These are phyloP conservation scores for Fonsecaea erecta DNA, from an alignment of 2,329 filamentous ascomycete genomes.

Conservation along the genomic window DNA sequence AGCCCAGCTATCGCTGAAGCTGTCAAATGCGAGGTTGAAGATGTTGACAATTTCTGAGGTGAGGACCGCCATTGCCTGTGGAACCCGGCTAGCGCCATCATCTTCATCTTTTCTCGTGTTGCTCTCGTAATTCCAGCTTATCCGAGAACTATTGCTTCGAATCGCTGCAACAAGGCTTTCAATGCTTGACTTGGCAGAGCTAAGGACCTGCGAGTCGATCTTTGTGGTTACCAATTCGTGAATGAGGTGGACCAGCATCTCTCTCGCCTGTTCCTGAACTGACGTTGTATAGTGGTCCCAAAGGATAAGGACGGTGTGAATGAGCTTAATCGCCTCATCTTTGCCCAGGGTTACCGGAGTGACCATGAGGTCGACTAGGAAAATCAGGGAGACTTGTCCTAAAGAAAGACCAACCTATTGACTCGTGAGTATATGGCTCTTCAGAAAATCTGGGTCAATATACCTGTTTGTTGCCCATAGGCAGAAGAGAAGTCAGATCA, in stretches of 20 bases:
- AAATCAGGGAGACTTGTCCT: conserved; percentile 88
- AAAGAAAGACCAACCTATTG: conserved; percentile 77
- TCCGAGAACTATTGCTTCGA: conserved; percentile 78
- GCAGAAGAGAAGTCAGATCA: conserved; percentile 76
- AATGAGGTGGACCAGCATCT: conserved; percentile 97
- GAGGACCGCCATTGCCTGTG: conserved; percentile 82
- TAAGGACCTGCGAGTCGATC: conserved; percentile 71
- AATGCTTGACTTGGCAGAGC: conserved; percentile 72
- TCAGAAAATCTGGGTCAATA: conserved; percentile 23
- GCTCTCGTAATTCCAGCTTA: conserved; percentile 94
- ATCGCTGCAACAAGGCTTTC: conserved; percentile 88
- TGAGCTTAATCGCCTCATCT: conserved; percentile 80
- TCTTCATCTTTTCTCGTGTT: conserved; percentile 77
- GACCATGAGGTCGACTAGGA: conserved; percentile 95
- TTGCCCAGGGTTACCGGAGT: conserved; percentile 79
- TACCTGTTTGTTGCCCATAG: conserved; percentile 84
- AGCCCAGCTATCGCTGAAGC: conserved; percentile 89
- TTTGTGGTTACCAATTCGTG: conserved; percentile 88
- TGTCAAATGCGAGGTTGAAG: conserved; percentile 81
- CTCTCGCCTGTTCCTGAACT: conserved; percentile 93
- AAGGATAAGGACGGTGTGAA: conserved; percentile 89
- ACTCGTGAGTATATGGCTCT: conserved; percentile 22
- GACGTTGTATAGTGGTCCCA: conserved; percentile 97
- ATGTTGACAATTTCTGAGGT: conserved; percentile 81
- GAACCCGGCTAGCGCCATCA: conserved; percentile 77